Conservation (phyloP, 345 rosid species). For the Adansonia digitata region DNA sequence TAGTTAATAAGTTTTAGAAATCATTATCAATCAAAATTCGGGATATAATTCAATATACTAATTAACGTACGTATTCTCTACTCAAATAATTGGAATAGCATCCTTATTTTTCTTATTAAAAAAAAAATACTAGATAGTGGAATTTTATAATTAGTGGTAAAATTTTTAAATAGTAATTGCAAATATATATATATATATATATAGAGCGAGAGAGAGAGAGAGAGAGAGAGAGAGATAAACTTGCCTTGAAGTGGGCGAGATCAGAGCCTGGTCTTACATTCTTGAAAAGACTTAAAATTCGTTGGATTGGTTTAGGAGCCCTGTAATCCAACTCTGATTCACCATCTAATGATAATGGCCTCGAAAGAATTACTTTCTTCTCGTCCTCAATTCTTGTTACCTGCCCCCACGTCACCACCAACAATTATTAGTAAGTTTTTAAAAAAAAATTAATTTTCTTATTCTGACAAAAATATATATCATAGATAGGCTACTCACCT, state of each 20-base stretch:
- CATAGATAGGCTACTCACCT: no score
- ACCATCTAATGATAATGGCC: conserved; percentile 45
- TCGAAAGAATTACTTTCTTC: conserved; percentile 34
- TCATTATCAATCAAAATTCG: no score
- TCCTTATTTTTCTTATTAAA: no score
- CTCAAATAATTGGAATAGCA: neutral
- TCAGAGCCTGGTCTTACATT: conserved; percentile 56
- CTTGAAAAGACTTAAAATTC: conserved; percentile 45
- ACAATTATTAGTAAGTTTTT: neutral
- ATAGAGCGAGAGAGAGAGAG: no score
- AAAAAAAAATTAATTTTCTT: neutral
- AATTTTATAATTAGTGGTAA: no score
- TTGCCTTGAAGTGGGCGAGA: conserved; percentile 56
- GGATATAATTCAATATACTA: neutral
- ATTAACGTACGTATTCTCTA: no score
- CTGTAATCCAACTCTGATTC: conserved; percentile 31
- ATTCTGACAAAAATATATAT: no score
- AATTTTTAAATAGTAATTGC: neutral
- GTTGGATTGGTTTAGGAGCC: conserved; percentile 48
- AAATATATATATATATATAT: no score
- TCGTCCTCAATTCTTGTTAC: conserved; percentile 14
- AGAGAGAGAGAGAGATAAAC: no score
- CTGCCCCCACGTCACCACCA: conserved; percentile 14
- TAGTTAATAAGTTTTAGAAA: no score
- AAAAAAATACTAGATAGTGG: no score